phyloP scores from a whole-genome alignment of 345 rosid species.

The Anastatica hierochuntica region DNA sequence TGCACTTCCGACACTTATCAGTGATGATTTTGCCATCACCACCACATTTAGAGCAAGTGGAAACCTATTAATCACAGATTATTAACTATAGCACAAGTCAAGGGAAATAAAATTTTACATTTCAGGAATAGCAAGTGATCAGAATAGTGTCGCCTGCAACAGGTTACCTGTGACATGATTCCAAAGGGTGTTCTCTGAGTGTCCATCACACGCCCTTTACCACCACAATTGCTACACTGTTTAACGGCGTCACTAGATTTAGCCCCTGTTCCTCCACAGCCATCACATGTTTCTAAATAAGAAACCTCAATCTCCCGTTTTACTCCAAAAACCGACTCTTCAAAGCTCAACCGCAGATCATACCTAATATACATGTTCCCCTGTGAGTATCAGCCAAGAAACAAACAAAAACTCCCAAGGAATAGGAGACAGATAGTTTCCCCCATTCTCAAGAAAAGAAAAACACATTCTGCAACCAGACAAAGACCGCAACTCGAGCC shows the following conservation, averaged over 20 bases:
- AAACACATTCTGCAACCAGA: background rate
- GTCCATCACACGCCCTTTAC: conserved; percentile 67
- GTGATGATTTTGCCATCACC: conserved; percentile 78
- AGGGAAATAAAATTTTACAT: background rate
- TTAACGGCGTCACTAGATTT: conserved; percentile 47
- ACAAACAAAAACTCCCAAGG: conserved; percentile 7
- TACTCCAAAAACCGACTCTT: conserved; percentile 83
- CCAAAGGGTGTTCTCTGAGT: conserved; percentile 86
- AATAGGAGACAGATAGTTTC: background rate
- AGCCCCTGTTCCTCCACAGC: conserved; percentile 83
- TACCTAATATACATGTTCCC: conserved; percentile 32
- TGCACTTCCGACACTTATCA: conserved; percentile 55
- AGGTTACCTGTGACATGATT: conserved; percentile 69
- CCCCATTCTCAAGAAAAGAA: conserved; percentile 1
- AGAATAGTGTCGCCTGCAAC: conserved; percentile 1
- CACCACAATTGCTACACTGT: conserved; percentile 61
- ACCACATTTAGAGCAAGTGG: conserved; percentile 71
- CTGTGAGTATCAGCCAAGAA: background rate
- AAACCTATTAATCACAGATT: conserved; percentile 49
- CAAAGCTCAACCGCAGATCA: conserved; percentile 66
- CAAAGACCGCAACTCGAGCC: background rate
- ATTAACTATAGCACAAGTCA: conserved; percentile 18
- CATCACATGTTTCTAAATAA: conserved; percentile 55
- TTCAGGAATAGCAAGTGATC: background rate
- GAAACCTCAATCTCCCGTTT: conserved; percentile 55